Base-by-base conservation (phyloP, 73 alveolate species). In the Paramecium bursaria region DNA sequence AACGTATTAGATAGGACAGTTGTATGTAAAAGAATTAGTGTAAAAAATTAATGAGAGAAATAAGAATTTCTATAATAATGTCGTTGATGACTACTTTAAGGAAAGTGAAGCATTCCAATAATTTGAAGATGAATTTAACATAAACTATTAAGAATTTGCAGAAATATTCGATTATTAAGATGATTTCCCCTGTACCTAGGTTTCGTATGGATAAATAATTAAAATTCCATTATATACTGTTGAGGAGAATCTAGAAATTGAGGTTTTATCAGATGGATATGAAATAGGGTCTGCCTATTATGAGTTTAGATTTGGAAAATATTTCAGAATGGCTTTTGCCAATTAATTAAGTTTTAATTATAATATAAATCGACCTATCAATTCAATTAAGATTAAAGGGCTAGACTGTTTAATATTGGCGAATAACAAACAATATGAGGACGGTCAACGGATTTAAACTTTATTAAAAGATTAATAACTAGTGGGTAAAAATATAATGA, bases 121-220 rank as follows among this genome's bases (percentile, higher is more conserved):
- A 0, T 57, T 57, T 27, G 76, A 57, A 57, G 76, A 57, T 17
- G 14, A 19, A 5, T 57, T 30, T 57, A 25, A 57, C 2, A 57
- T 50, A 0, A 57, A 57, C 15, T 57, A 10, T 23, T 30, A 57
- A n/a, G 76, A 57, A 57, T 57, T 57, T n/a, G 33, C 76, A 57
- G 76, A 57, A 9, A 50, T 42, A 57, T 57, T 57, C 13, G 51
- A 48, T 19, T 30, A 19, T 14, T 30, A 57, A 57, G 76, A 57
- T 14, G 14, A n/a, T n/a, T n/a, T 57, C 19, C 51, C 27, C 33
- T 57, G 76, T 13, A 57, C 76, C 0, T 42, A 30, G 6, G 76
- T 57, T 0, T 30, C 27, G 27, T 57, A 57, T 30, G 76, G 76
- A 57, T 57, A 57, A 31, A 57, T 57, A 14, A 42, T 30, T 30